Base-by-base conservation (phyloP, 164 flowering plant genomes). In the Sextonia rubra region DNA sequence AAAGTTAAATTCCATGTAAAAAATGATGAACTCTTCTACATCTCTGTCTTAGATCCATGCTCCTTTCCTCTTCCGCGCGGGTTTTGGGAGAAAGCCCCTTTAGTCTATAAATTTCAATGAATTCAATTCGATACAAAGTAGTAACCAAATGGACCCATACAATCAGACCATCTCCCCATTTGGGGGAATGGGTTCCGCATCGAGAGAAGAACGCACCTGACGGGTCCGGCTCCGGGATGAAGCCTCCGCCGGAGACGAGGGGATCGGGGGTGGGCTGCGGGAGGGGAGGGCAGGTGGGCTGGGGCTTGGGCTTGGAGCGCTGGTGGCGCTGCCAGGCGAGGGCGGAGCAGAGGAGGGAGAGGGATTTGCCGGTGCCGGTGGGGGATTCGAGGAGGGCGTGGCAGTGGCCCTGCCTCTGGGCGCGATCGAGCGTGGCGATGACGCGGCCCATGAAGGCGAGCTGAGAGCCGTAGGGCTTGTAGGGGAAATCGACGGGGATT, bases 301-400 rank as follows among this genome's bases (percentile, higher is more conserved):
- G 44, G 3, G 52, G 23, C 15, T 72, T 72, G 76, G 77, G 77
- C 85, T 82, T 90, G 27, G 76, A 18, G 26, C 72, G 73, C n/a
- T 63, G 76, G 67, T 82, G 78, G 74, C 82, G 87, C 72, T 96
- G 99, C 99, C 98, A 96, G 6, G 99, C 95, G 61, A 96, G 90
- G 30, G 87, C 71, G 4, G 98, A 93, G 82, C 97, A 93, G n/a
- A 95, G 96, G 47, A 95, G 94, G 30, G 98, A 96, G 3, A 96
- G 91, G 2, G 98, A 85, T 62, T 96, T 95, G 0, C 98, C 99
- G 3, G 99, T 96, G 9, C 99, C 99, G 12, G 98, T 96, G 6
- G 99, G 99, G 0, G 98, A 91, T 73, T 96, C 99, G 69, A 96
- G 95, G 77, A 96, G 77, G 3, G 98, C 98, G 77, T 96, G 96